Evolutionary conservation across 129 eudicot genomes (phyloP), one percentile per base, ranked within the genome.

Genomic region (Solidago caesia): DNA sequence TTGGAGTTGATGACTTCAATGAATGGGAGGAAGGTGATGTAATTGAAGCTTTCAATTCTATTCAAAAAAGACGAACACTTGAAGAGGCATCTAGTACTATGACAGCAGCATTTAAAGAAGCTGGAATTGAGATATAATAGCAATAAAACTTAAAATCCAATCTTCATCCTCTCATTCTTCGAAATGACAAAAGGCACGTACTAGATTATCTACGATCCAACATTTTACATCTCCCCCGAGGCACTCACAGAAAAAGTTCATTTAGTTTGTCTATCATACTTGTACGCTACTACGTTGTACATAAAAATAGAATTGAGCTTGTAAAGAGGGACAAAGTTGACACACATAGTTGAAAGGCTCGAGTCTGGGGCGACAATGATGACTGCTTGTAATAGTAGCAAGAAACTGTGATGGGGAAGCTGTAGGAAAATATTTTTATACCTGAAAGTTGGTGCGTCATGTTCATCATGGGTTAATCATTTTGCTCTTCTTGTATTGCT

Each of bases 41-140:
- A 15, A 69, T 91, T 7, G 96, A 94, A 84, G 80, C 97, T 13
- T 94, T 94, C 64, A 84, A 89, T 63, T 48, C 82, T 3, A 80
- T 91, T 39, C 87, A 87, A 74, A 94, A 88, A 82, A 84, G 81
- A 69, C 79, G 96, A 59, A 94, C 96, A 15, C 96, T 94, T 2
- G 99, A 94, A 72, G 99, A 94, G 82, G 99, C 99, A 59, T 91
- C 99, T 2, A 96, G 89, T 53, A 70, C 92, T 4, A 86, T 94
- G 88, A 63, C 92, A 74, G 97, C 94, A 0, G 96, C 90, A 4
- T 77, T 86, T 64, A 85, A 88, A 71, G 84, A 80, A 77, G 91
- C 80, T 51, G 88, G 92, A 53, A 80, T 75, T 13, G 74, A 70
- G 63, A 73, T 82, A 76, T 84, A 86, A 57, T 76, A 62, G 58